phyloP scores from a whole-genome alignment of 306 rosid species.

The Astragalus glycyphyllos region DNA sequence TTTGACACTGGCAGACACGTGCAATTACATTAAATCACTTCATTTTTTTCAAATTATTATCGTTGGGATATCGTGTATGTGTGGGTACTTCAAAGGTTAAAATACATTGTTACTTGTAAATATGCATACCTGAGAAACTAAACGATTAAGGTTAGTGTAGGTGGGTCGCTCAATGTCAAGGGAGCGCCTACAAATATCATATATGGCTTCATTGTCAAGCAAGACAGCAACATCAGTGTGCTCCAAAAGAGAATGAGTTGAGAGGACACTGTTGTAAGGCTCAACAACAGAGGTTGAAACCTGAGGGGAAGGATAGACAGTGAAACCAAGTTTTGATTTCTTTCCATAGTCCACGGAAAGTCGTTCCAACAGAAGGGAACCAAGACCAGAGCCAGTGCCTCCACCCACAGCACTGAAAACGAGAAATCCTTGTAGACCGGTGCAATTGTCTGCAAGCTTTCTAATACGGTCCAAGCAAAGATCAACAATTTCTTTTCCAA shows the following conservation, averaged over 20 bases:
- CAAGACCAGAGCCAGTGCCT: constrained; percentile 88
- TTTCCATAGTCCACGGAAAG: constrained; percentile 65
- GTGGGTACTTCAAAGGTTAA: background rate
- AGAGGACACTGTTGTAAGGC: constrained; percentile 91
- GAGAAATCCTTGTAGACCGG: constrained; percentile 85
- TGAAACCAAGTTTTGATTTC: constrained; percentile 79
- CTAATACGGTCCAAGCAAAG: constrained; percentile 86
- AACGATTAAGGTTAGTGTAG: constrained; percentile 84
- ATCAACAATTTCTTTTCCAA: constrained; percentile 88
- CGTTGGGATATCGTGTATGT: too few relatives aligned
- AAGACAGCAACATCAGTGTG: constrained; percentile 82
- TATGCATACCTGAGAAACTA: constrained; percentile 67
- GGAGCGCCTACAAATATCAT: constrained; percentile 84
- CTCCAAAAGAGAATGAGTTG: constrained; percentile 85
- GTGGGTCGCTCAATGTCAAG: constrained; percentile 89
- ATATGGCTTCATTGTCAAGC: constrained; percentile 84
- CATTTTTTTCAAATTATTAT: too few relatives aligned
- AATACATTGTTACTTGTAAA: background rate
- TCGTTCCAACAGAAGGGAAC: constrained; percentile 79
- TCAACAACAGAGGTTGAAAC: constrained; percentile 91
- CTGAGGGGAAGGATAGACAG: constrained; percentile 89
- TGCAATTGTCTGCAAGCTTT: constrained; percentile 85
- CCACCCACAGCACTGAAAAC: constrained; percentile 90
- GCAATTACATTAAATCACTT: too few relatives aligned
- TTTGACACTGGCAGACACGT: too few relatives aligned